Conservation (phyloP, 768 basidiomycete species). For the Boletus sp. region DNA sequence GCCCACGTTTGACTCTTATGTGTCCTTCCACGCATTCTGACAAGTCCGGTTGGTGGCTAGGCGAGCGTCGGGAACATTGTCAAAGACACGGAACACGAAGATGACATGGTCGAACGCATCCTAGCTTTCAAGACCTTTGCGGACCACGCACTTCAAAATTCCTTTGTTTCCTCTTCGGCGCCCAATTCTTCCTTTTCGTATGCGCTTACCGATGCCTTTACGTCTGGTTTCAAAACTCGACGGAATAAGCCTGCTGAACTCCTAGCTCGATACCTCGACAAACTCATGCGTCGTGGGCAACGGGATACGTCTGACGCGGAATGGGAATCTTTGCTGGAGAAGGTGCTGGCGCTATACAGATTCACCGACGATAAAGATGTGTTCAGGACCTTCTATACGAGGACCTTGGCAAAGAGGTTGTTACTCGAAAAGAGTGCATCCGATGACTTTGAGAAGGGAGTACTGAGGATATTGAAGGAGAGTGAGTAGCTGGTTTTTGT, state of each 20-base stretch:
- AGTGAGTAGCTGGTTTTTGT: conserved; percentile 41
- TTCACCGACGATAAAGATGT: conserved; percentile 93
- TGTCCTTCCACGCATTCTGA: neutral
- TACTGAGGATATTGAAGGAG: conserved; percentile 85
- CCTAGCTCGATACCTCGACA: conserved; percentile 90
- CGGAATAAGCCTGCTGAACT: conserved; percentile 87
- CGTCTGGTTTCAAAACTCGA: conserved; percentile 68
- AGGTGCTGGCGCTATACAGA: conserved; percentile 71
- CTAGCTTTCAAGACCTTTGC: conserved; percentile 64
- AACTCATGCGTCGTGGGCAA: conserved; percentile 84
- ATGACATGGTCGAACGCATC: conserved; percentile 74
- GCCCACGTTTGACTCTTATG: neutral
- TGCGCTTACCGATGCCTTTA: conserved; percentile 71
- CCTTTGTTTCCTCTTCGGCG: conserved; percentile 48
- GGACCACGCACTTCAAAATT: conserved; percentile 46
- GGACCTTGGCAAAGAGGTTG: conserved; percentile 82
- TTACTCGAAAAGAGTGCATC: conserved; percentile 83
- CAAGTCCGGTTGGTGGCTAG: conserved; percentile 35
- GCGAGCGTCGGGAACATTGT: conserved; percentile 62
- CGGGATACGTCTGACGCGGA: conserved; percentile 58
- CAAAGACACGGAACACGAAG: conserved; percentile 59
- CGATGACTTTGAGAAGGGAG: conserved; percentile 80
- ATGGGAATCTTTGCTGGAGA: conserved; percentile 64
- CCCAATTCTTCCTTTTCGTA: conserved; percentile 61
- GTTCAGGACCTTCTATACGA: conserved; percentile 90